A percentile compares a stretch with the other conserved stretches of the same genome.
phyloP scores from a whole-genome alignment of 1,284 basidiomycete genomes.

The Cystobasidiaceae sp. region DNA sequence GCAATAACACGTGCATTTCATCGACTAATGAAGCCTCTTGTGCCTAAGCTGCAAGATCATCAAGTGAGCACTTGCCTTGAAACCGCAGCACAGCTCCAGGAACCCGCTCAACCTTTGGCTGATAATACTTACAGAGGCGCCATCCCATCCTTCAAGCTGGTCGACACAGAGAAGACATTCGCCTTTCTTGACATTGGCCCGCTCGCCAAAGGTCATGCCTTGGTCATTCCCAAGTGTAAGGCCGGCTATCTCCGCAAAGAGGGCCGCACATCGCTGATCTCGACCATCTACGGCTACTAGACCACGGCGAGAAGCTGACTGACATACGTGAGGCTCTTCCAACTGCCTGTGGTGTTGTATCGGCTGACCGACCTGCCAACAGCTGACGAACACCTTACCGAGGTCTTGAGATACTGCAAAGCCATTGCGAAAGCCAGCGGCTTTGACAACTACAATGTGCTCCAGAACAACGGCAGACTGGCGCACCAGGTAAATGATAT shows the following conservation, averaged over 20 bases:
- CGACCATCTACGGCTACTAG: slow-evolving; percentile 5
- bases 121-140: slow-evolving; percentile 34
- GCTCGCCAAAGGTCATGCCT: slow-evolving; percentile 47
- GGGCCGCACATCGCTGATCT: too few relatives aligned
- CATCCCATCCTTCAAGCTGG: slow-evolving; percentile 49
- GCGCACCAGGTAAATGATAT: slow-evolving; percentile 37
- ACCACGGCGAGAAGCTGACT: slow-evolving; percentile 26
- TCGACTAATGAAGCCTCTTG: not conserved
- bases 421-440: slow-evolving; percentile 48
- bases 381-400: slow-evolving; percentile 20
- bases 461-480: slow-evolving; percentile 46
- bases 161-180: slow-evolving; percentile 47
- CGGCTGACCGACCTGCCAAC: not conserved
- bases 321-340: slow-evolving; percentile 9
- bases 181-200: slow-evolving; percentile 49
- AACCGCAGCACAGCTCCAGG: too few relatives aligned
- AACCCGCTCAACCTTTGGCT: too few relatives aligned
- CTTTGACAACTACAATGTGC: slow-evolving; percentile 48
- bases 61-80: slow-evolving; percentile 44
- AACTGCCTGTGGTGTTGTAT: too few relatives aligned
- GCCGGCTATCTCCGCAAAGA: not conserved
- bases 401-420: slow-evolving; percentile 19
- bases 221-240: slow-evolving; percentile 49
- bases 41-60: slow-evolving; percentile 49
- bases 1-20: not conserved